Conservation (phyloP, 2,329 filamentous ascomycete genomes). For the Phialophora verrucosa region DNA sequence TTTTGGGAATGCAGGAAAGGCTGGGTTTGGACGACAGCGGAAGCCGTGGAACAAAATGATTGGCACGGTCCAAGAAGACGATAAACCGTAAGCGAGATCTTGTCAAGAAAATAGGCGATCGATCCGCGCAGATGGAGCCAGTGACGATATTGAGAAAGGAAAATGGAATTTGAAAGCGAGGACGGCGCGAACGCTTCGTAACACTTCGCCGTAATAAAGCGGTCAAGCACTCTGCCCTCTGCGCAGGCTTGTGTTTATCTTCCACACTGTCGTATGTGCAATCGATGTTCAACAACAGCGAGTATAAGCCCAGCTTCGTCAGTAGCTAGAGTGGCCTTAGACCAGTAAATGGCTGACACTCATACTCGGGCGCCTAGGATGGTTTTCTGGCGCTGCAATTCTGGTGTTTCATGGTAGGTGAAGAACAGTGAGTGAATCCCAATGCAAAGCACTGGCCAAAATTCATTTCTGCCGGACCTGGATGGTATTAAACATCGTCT, state of each 20-base stretch:
- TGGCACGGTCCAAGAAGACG: slow-evolving; percentile 4
- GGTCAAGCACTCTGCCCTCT: not conserved
- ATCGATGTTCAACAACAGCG: not conserved
- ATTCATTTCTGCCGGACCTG: slow-evolving; percentile 8
- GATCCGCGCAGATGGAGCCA: not conserved
- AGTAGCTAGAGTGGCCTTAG: not conserved
- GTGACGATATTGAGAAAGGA: not conserved
- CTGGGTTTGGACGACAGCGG: not conserved
- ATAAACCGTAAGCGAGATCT: slow-evolving; percentile 18
- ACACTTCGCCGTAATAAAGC: not conserved
- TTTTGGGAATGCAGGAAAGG: slow-evolving; percentile 2
- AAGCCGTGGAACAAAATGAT: slow-evolving; percentile 2
- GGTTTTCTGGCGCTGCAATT: not conserved
- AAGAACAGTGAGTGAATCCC: not conserved
- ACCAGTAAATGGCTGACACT: not conserved
- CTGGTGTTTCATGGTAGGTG: not conserved
- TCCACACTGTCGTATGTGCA: no score
- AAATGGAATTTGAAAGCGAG: not conserved
- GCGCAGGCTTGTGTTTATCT: not conserved
- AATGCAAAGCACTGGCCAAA: not conserved
- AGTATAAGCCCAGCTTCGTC: not conserved
- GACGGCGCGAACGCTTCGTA: no score
- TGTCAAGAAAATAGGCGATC: not conserved
- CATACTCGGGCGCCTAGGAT: not conserved
- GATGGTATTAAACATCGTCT: not conserved